Evolutionary conservation across 305 asterid genomes (phyloP).

Genomic region (Fraxinus greggii): DNA sequence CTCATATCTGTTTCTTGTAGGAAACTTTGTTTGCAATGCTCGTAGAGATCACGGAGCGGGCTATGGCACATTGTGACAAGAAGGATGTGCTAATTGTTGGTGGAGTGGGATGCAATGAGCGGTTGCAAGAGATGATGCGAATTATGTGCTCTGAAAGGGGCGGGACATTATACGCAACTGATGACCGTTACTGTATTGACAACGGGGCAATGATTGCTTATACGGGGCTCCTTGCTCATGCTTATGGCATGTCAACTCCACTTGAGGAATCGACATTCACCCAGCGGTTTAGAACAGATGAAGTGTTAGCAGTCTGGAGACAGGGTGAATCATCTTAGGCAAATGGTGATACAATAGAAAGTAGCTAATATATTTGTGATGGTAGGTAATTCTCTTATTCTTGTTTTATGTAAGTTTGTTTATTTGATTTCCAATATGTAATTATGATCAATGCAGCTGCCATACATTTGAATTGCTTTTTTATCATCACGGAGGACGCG

Average conservation of each 20-base stretch:
- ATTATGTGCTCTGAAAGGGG: slow-evolving; percentile 90
- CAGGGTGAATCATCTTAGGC: slow-evolving; percentile 52
- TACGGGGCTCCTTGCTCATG: slow-evolving; percentile 82
- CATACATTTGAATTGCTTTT: background rate
- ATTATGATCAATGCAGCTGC: background rate
- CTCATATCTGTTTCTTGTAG: slow-evolving; percentile 27
- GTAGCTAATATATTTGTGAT: background rate
- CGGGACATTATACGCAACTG: slow-evolving; percentile 80
- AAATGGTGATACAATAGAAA: slow-evolving; percentile 18
- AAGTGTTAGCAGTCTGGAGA: slow-evolving; percentile 89
- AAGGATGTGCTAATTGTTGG: slow-evolving; percentile 94
- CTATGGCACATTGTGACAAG: slow-evolving; percentile 98
- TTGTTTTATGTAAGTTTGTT: background rate
- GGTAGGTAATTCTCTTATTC: background rate
- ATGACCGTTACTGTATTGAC: slow-evolving; percentile 88
- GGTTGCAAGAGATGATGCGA: slow-evolving; percentile 92
- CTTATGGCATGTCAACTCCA: slow-evolving; percentile 68
- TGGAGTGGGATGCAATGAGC: slow-evolving; percentile 92
- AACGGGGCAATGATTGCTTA: slow-evolving; percentile 99
- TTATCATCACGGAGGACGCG: background rate
- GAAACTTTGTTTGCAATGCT: slow-evolving; percentile 97
- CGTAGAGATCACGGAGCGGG: slow-evolving; percentile 94
- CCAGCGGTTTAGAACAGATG: slow-evolving; percentile 91
- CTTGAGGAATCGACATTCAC: slow-evolving; percentile 89
- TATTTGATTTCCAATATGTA: background rate